phyloP scores from a whole-genome alignment of 1,139 yeast genomes.

The Hemisphaericaspora lyxosophila region DNA sequence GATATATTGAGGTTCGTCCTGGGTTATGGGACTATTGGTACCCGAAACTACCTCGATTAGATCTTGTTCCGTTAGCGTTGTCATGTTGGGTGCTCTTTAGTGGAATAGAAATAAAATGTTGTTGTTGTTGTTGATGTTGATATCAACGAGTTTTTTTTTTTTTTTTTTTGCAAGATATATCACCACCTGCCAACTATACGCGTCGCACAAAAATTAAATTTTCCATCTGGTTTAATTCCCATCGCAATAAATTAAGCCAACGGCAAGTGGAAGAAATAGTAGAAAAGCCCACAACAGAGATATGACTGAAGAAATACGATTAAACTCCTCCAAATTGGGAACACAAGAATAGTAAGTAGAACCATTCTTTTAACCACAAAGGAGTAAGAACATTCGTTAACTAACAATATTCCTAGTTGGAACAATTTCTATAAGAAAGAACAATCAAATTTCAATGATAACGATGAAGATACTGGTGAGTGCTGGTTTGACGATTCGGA shows the following conservation, averaged over 20 bases:
- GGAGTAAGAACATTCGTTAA: neutral
- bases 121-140: neutral
- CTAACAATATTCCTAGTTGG: conserved; percentile 55
- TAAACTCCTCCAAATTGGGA: conserved; percentile 74
- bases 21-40: too few relatives aligned
- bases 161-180: too few relatives aligned
- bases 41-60: neutral
- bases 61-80: neutral
- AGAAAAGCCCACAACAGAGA: neutral
- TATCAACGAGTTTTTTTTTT: neutral
- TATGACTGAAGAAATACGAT: conserved; percentile 51
- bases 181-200: neutral
- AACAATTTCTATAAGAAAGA: conserved; percentile 80
- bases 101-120: neutral
- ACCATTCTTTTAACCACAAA: neutral
- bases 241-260: neutral
- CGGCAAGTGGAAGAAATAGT: neutral
- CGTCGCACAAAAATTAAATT: neutral
- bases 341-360: conserved; percentile 66
- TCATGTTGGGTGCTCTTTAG: neutral
- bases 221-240: neutral
- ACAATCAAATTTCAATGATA: conserved; percentile 63
- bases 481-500: conserved; percentile 94
- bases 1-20: neutral
- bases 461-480: conserved; percentile 87